Conservation (phyloP, 176 grass and related monocot species). For the Tuctoria greenei region DNA sequence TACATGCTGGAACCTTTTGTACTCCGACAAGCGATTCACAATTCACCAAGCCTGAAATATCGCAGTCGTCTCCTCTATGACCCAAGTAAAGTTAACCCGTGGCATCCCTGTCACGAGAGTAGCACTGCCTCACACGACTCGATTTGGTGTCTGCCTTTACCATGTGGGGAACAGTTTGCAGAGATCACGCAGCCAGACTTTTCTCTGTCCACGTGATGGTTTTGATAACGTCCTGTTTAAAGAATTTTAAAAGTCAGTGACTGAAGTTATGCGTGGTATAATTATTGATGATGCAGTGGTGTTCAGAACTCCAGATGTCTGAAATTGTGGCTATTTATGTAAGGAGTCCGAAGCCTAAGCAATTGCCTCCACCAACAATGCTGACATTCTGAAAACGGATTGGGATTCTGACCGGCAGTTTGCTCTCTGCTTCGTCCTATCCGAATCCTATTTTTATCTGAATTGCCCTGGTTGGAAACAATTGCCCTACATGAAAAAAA, state of each 20-base stretch:
- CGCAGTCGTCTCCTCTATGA: background rate
- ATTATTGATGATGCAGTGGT: background rate
- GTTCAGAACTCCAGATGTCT: background rate
- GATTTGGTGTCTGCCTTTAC: slow-evolving; percentile 1
- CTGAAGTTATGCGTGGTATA: background rate
- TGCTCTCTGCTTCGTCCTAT: background rate
- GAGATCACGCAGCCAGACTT: too few species aligned
- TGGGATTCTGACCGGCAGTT: background rate
- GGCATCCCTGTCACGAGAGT: background rate
- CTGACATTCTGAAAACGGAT: background rate
- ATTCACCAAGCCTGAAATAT: slow-evolving; percentile 3
- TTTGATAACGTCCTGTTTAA: too few species aligned
- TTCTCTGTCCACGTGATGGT: background rate
- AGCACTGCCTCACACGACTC: background rate
- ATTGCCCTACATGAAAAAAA: background rate
- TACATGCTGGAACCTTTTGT: slow-evolving; percentile 13
- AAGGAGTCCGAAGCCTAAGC: background rate
- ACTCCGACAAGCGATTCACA: slow-evolving; percentile 10
- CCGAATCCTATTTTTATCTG: slow-evolving; percentile 18
- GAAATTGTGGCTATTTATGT: background rate
- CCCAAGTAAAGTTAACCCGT: background rate
- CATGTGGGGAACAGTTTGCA: too few species aligned
- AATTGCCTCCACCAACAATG: background rate
- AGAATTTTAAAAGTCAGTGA: too few species aligned
- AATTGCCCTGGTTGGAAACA: slow-evolving; percentile 1